Percentiles rank a stretch among this genome's conserved stretches.
phyloP scores from a whole-genome alignment of 2,329 filamentous ascomycete genomes.

The Didymosphaeria variabile region DNA sequence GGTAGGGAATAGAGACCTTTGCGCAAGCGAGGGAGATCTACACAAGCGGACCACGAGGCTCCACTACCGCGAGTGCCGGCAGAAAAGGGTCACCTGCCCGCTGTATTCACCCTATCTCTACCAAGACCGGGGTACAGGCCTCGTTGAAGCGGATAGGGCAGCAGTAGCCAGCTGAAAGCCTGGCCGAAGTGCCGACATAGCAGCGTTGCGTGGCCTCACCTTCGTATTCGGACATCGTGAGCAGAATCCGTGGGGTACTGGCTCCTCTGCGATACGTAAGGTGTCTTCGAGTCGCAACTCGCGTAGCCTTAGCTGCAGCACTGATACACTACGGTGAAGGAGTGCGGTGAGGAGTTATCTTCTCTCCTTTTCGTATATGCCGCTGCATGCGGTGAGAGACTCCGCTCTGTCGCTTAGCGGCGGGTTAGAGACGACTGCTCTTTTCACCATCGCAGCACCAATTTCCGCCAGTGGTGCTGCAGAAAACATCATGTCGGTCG shows the following conservation, averaged over 20 bases:
- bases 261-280: conserved; percentile 5
- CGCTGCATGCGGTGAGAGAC: conserved; percentile 14
- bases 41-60: conserved; percentile 19
- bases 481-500: background rate
- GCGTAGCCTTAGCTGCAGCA: conserved; percentile 5
- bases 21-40: conserved; percentile 14
- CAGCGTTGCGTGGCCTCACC: conserved; percentile 4
- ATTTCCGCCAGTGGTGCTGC: conserved; percentile 9
- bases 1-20: background rate
- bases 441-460: background rate
- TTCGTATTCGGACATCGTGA: conserved; percentile 13
- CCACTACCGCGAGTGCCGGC: conserved; percentile 15
- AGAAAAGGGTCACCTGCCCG: conserved; percentile 10
- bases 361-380: conserved; percentile 9
- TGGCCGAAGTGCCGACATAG: conserved; percentile 1
- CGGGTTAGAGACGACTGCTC: background rate
- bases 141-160: conserved; percentile 2
- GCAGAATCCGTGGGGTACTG: conserved; percentile 12
- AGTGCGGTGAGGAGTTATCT: background rate
- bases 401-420: conserved; percentile 6
- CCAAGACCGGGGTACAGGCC: background rate
- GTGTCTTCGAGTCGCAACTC: background rate
- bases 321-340: background rate
- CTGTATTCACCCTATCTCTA: conserved; percentile 13
- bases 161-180: background rate